phyloP scores from a whole-genome alignment of 2,329 filamentous ascomycete species.

The Volutella citrinella region DNA sequence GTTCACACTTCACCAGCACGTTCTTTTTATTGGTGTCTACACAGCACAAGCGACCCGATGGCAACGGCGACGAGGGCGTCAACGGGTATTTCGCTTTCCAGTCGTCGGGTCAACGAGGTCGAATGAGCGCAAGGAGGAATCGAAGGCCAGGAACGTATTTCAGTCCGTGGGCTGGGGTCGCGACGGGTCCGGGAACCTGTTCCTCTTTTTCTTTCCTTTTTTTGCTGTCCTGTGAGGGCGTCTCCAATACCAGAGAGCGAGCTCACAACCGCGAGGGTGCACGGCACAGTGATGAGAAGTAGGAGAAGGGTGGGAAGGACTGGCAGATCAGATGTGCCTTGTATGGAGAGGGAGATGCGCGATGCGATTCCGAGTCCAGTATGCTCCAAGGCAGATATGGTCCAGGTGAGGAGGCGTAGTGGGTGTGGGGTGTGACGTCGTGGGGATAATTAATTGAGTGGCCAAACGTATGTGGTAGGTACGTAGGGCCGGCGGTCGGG shows the following conservation, averaged over 20 bases:
- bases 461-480: slow-evolving; percentile 46
- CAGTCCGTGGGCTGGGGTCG: slow-evolving; percentile 37
- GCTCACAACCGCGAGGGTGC: slow-evolving; percentile 15
- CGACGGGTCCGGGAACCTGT: slow-evolving; percentile 22
- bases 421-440: slow-evolving; percentile 35
- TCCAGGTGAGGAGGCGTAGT: slow-evolving; percentile 19
- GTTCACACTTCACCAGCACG: slow-evolving; percentile 30
- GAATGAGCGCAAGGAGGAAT: slow-evolving; percentile 32
- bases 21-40: slow-evolving; percentile 37
- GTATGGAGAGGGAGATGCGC: slow-evolving; percentile 9
- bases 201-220: slow-evolving; percentile 19
- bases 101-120: slow-evolving; percentile 34
- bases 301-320: slow-evolving; percentile 9
- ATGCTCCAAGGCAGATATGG: slow-evolving; percentile 16
- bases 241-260: slow-evolving; percentile 21
- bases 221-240: too few species aligned
- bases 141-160: slow-evolving; percentile 39
- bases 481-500: slow-evolving; percentile 54
- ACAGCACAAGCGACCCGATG: slow-evolving; percentile 32
- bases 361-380: slow-evolving; percentile 5
- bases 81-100: slow-evolving; percentile 31
- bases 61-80: slow-evolving; percentile 29
- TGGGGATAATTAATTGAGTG: slow-evolving; percentile 33
- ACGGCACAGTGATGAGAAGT: slow-evolving; percentile 14
- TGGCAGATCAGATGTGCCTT: slow-evolving; percentile 12